Base-by-base conservation (phyloP, 2,329 filamentous ascomycete genomes). In the Ophiostoma sp. region DNA sequence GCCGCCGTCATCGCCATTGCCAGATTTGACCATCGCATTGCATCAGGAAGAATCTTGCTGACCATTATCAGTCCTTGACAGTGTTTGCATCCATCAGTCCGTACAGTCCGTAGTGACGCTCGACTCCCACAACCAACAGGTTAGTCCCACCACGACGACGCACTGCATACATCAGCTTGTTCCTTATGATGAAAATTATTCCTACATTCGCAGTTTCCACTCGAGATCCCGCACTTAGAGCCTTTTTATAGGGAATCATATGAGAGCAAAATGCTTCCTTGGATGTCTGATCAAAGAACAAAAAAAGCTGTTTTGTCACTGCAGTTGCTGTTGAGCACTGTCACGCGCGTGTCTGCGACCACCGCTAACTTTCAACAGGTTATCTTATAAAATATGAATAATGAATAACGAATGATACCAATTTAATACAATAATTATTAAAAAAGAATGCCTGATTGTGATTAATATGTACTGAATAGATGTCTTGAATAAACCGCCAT, bases 181-280 rank as follows among this genome's bases (percentile, higher is more conserved):
- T 78, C 77, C 76, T 76, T 67, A 88, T 90, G 89, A 91, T 91
- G 88, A 91, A 90, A 89, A 80, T 85, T 85, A 84, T 88, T 86
- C 80, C 84, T 83, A 86, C 84, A 91, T 92, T 93, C 90, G 90
- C 90, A 93, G 90, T 93, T 93, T 93, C 88, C 90, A 91, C 90
- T 91, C 84, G 88, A 91, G 88, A 74, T 71, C 72, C 71, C 70
- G 85, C 84, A 65, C 65, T 71, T 76, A 79, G 87, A 89, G 88
- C 87, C 87, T 87, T 84, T 67, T 82, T 81, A 80, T 81, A 75
- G 33, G 85, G 84, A 86, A 73, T 85, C 82, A 89, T 77, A 89
- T 91, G 89, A 91, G 85, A 84, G 88, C 79, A 78, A 79, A 82
- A 78, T 77, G 71, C 88, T 90, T 90, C 88, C 87, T 91, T 91